phyloP scores from a whole-genome alignment of 1,284 basidiomycete genomes.

The Malassezia yamatoensis region DNA sequence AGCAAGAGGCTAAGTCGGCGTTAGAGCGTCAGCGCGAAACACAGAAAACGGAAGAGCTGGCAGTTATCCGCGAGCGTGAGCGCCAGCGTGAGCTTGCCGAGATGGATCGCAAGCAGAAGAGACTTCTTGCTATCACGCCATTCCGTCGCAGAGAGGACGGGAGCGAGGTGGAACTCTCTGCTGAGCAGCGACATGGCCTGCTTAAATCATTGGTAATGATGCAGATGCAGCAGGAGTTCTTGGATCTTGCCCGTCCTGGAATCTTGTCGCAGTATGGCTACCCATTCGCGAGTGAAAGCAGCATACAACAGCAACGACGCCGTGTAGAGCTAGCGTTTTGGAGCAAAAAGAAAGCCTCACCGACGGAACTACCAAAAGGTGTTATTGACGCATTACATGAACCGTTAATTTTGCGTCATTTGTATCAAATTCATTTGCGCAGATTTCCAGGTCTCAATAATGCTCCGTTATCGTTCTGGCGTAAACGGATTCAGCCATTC shows the following conservation, averaged over 20 bases:
- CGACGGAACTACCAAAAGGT: slow-evolving; percentile 15
- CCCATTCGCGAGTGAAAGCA: slow-evolving; percentile 23
- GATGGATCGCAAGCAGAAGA: slow-evolving; percentile 16
- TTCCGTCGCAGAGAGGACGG: slow-evolving; percentile 9
- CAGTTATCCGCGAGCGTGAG: slow-evolving; percentile 8
- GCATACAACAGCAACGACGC: neutral
- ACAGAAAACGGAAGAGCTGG: neutral
- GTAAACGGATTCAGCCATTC: slow-evolving; percentile 40
- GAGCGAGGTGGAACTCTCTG: slow-evolving; percentile 19
- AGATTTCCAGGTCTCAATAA: slow-evolving; percentile 35
- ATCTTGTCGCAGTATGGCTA: slow-evolving; percentile 40
- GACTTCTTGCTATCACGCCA: slow-evolving; percentile 12
- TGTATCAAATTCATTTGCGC: slow-evolving; percentile 42
- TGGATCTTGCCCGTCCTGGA: slow-evolving; percentile 34
- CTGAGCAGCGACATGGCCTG: slow-evolving; percentile 41
- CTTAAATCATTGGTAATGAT: slow-evolving; percentile 43
- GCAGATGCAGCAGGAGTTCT: slow-evolving; percentile 40
- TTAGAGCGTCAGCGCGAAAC: slow-evolving; percentile 2
- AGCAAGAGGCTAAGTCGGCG: neutral
- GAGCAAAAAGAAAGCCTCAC: slow-evolving; percentile 7
- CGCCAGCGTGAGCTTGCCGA: slow-evolving; percentile 14
- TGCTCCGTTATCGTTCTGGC: slow-evolving; percentile 41
- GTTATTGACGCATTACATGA: slow-evolving; percentile 28
- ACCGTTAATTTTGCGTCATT: slow-evolving; percentile 39
- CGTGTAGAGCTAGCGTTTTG: neutral